Percentiles rank a stretch among this genome's conserved stretches.
Evolutionary conservation across 495 filamentous ascomycete genomes (phyloP).

Genomic region (Lasiosphaeris hirsuta): DNA sequence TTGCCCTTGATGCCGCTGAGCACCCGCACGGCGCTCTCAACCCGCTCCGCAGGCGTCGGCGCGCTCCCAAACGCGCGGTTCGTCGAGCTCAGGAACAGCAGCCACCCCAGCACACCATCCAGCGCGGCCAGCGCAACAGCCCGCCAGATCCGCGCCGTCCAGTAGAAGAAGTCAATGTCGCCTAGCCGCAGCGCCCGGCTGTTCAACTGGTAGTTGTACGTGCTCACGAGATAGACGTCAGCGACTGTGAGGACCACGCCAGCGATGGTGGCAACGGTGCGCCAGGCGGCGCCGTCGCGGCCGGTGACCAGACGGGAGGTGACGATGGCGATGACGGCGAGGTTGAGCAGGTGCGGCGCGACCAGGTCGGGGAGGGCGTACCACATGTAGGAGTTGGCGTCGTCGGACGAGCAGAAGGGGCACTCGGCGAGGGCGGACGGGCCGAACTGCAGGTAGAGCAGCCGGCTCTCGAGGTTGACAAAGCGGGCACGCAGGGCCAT

Average conservation of each 20-base stretch:
- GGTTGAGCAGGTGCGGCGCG: conserved; percentile 73
- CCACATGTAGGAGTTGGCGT: conserved; percentile 67
- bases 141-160: conserved; percentile 60
- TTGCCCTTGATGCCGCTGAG: conserved; percentile 41
- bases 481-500: conserved; percentile 62
- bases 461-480: conserved; percentile 63
- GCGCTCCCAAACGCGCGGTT: conserved; percentile 57
- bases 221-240: conserved; percentile 58
- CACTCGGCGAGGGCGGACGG: conserved; percentile 68
- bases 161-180: conserved; percentile 66
- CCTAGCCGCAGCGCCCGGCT: conserved; percentile 51
- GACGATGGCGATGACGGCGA: conserved; percentile 62
- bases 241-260: conserved; percentile 54
- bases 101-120: conserved; percentile 56
- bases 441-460: conserved; percentile 81
- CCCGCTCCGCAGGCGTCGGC: conserved; percentile 43
- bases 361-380: conserved; percentile 76
- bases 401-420: conserved; percentile 76
- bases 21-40: conserved; percentile 40
- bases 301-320: conserved; percentile 55
- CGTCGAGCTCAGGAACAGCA: conserved; percentile 73
- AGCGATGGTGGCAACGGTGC: conserved; percentile 62
- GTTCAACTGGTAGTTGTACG: conserved; percentile 62
- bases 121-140: conserved; percentile 55
- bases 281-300: conserved; percentile 60